Conservation (phyloP, 2,329 filamentous ascomycete species). For the Fonsecaea monophora region DNA sequence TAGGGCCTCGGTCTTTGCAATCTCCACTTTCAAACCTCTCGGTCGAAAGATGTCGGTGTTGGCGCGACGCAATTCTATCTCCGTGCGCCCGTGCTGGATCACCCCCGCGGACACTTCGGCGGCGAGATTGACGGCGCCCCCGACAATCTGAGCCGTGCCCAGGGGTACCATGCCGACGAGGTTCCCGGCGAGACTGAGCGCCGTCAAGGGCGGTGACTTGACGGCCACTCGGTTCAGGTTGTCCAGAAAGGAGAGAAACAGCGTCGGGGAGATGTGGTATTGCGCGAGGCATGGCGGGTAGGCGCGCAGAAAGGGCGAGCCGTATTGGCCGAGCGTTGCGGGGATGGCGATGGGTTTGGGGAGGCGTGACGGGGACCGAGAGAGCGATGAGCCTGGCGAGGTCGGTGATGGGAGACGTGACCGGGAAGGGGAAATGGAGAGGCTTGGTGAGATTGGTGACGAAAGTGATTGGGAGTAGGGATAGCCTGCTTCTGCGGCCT, state of each 20-base stretch:
- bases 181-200: constrained; percentile 41
- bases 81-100: constrained; percentile 41
- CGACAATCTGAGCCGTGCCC: constrained; percentile 40
- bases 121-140: constrained; percentile 38
- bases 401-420: background rate
- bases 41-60: constrained; percentile 42
- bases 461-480: background rate
- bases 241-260: constrained; percentile 42
- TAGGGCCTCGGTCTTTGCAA: constrained; percentile 42
- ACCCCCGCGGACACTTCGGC: constrained; percentile 39
- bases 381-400: background rate
- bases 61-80: constrained; percentile 38
- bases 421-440: background rate
- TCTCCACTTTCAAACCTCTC: constrained; percentile 41
- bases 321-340: constrained; percentile 1
- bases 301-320: constrained; percentile 24
- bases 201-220: constrained; percentile 42
- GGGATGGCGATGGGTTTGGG: constrained; percentile 28
- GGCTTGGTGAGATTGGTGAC: background rate
- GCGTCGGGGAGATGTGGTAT: constrained; percentile 59
- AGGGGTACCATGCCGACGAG: constrained; percentile 40
- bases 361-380: background rate
- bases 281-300: constrained; percentile 28
- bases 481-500: background rate
- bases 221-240: constrained; percentile 41